A percentile compares a stretch with the other conserved stretches of the same genome.
These are phyloP conservation scores for Aspergillus fumigatus DNA, from an alignment of 2,329 filamentous ascomycete genomes.

Conservation along the genomic window DNA sequence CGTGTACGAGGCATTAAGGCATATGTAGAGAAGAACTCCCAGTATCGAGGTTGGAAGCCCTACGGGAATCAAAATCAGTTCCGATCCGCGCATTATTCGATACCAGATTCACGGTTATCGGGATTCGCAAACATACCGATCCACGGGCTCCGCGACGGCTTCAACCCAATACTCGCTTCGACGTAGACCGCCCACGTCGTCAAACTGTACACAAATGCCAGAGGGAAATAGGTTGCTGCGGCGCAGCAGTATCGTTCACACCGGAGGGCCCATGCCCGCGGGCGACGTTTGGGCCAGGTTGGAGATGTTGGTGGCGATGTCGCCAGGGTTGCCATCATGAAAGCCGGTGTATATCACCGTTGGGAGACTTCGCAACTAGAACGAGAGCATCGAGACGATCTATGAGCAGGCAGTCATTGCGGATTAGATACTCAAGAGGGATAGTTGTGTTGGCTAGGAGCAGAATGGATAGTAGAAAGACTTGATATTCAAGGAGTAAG, in stretches of 20 bases:
- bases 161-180: slow-evolving; percentile 66
- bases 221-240: slow-evolving; percentile 75
- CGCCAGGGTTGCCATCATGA: slow-evolving; percentile 35
- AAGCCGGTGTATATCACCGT: background rate
- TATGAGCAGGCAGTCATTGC: background rate
- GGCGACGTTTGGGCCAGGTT: slow-evolving; percentile 38
- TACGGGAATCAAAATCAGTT: slow-evolving; percentile 9
- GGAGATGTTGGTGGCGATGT: slow-evolving; percentile 37
- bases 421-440: background rate
- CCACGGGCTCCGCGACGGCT: slow-evolving; percentile 47
- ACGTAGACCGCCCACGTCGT: slow-evolving; percentile 96
- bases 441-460: background rate
- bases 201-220: slow-evolving; percentile 80
- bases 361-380: background rate
- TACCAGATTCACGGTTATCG: background rate
- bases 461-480: background rate
- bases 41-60: slow-evolving; percentile 52
- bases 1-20: slow-evolving; percentile 87
- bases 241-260: slow-evolving; percentile 81
- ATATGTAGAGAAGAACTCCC: slow-evolving; percentile 66
- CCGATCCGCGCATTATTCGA: background rate
- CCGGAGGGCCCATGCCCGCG: slow-evolving; percentile 39
- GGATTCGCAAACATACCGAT: slow-evolving; percentile 29
- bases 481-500: background rate
- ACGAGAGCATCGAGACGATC: background rate